Evolutionary conservation across 192 early-diverging fungal species (phyloP), one percentile per base, ranked within the genome.

Genomic region (Martensiomyces pterosporus): DNA sequence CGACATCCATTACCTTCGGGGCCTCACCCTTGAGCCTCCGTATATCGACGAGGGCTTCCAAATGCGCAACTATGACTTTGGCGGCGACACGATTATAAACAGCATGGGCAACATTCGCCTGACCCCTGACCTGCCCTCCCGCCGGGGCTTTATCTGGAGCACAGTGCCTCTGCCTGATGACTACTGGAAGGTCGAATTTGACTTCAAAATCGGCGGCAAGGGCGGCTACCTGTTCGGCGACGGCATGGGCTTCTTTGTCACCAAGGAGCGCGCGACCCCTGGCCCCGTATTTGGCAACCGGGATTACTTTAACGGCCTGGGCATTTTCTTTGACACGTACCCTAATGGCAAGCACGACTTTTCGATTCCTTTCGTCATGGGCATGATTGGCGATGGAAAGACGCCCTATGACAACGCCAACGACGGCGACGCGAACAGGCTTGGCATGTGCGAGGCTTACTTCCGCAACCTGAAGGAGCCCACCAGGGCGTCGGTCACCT

Each of bases 281-380:
- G 94, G 95, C 0, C 85, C 89, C 23, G 92, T 96, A 35, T 95
- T 96, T 83, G 95, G 95, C 10, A 84, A 75, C 60, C 57, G 75
- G 23, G 91, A 96, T 62, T 64, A 84, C 39, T 98, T 98, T 65
- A 80, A 82, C 24, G 97, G 97, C 0, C 68, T 99, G 21, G 97
- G 94, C 17, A 64, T 99, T 46, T 92, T 98, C 57, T 96, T 99
- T 60, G 97, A 98, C 73, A 97, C 93, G 7, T 98, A 96, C 58
- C 78, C 88, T 35, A 97, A 97, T 61, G 74, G 84, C 46, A 64
- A 83, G 48, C 79, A 81, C 52, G 58, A 63, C 19, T 78, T 68
- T 38, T 47, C 84, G 6, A 92, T 92, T 63, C 96, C 96, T 7
- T 89, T 82, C 59, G 83, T 98, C 25, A 91, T 83, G 79, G 89